Conservation (phyloP, 768 basidiomycete species). For the Tephrocybe sp. region DNA sequence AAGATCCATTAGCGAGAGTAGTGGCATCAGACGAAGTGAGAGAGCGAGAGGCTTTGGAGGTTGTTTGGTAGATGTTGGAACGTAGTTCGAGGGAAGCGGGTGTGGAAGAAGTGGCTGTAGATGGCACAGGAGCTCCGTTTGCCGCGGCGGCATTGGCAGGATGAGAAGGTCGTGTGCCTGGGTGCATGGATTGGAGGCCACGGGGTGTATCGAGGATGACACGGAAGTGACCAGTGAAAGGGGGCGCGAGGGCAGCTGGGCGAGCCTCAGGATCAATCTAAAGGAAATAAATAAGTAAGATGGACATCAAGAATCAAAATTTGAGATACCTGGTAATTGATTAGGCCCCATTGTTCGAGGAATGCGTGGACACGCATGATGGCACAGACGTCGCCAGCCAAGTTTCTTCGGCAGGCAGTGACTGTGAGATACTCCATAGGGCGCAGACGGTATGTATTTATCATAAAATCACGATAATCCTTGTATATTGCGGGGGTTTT, state of each 20-base stretch:
- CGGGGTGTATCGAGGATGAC: conserved; percentile 96
- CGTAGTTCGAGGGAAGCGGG: conserved; percentile 85
- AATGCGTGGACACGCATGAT: conserved; percentile 99
- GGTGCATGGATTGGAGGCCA: conserved; percentile 90
- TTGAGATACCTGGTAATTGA: conserved; percentile 90
- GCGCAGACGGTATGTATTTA: conserved; percentile 94
- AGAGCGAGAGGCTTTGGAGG: conserved; percentile 75
- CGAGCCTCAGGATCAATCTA: conserved; percentile 97
- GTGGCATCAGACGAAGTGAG: conserved; percentile 68
- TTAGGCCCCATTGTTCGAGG: conserved; percentile 96
- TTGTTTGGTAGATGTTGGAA: conserved; percentile 84
- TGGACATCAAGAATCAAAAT: neutral
- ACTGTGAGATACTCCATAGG: conserved; percentile 96
- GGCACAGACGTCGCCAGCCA: conserved; percentile 97
- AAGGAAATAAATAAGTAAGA: neutral
- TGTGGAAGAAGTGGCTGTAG: conserved; percentile 32
- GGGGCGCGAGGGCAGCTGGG: conserved; percentile 91
- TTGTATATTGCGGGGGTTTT: conserved; percentile 98
- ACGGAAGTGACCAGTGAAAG: conserved; percentile 98
- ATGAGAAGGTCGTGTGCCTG: conserved; percentile 62
- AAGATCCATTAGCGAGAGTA: conserved; percentile 55
- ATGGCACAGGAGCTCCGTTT: conserved; percentile 40
- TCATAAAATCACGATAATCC: conserved; percentile 99
- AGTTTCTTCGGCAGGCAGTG: conserved; percentile 92
- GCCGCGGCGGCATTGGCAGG: conserved; percentile 30